A percentile compares a stretch with the other conserved stretches of the same genome.
Conservation (phyloP, 1,139 yeast genomes). For the Yamadazyma buinensis region DNA sequence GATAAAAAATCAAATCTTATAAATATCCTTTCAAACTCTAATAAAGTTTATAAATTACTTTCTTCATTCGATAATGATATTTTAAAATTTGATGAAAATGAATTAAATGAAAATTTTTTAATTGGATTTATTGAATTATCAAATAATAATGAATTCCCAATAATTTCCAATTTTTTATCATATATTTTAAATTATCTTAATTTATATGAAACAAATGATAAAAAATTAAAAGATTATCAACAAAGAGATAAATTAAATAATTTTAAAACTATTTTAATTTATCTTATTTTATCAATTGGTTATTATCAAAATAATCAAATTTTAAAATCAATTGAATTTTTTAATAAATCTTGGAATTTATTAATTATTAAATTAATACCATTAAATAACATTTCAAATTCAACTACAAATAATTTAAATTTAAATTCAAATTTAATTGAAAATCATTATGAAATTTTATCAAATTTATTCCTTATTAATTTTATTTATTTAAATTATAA, state of each 20-base stretch:
- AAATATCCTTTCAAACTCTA: conserved; percentile 32
- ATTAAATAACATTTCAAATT: conserved; percentile 26
- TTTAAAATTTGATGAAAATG: conserved; percentile 11
- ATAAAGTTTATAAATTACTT: conserved; percentile 24
- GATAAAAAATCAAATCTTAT: conserved; percentile 22
- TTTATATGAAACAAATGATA: conserved; percentile 5
- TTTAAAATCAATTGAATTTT: conserved; percentile 27
- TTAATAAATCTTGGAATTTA: conserved; percentile 43
- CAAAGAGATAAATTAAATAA: conserved; percentile 14
- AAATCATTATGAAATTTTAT: conserved; percentile 18
- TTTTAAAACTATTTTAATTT: conserved; percentile 27
- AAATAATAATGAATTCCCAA: conserved; percentile 14
- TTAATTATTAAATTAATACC: conserved; percentile 42
- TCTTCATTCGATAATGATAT: conserved; percentile 16
- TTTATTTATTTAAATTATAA: conserved; percentile 29
- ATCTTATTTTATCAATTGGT: conserved; percentile 27
- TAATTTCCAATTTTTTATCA: conserved; percentile 18
- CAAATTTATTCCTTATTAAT: conserved; percentile 29
- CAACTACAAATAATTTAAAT: too few species aligned
- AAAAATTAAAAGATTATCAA: conserved; percentile 1
- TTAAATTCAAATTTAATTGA: not conserved
- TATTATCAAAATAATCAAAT: conserved; percentile 15
- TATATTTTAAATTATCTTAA: conserved; percentile 28
- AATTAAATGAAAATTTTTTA: conserved; percentile 26
- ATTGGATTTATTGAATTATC: conserved; percentile 27